Base-by-base conservation (phyloP, 306 rosid species). In the Trifolium fragiferum region DNA sequence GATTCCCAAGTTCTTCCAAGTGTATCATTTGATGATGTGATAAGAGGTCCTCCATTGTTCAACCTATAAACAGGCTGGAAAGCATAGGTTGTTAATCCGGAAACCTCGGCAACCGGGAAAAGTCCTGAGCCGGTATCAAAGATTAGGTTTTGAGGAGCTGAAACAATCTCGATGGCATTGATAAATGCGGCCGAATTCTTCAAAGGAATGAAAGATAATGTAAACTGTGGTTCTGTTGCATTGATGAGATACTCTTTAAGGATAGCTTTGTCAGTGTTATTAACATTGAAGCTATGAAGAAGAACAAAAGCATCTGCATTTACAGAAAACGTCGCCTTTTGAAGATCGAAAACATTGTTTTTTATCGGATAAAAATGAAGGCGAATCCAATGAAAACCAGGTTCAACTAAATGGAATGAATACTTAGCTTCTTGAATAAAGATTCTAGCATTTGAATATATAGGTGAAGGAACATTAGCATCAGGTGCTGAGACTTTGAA, bases 361-460 rank as follows among this genome's bases (percentile, higher is more conserved):
- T 83, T 80, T 0, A 89, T 30, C 0, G 94, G 94, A 38, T 25
- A 74, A 73, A 89, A 84, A 76, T 89, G 87, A 41, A 87, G 88
- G 4, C 94, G 81, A 13, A 89, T 1, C 94, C 94, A 89, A 71
- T 87, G 94, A 23, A 73, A 89, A 0, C 94, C 94, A 0, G 92
- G 85, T 3, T 87, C 75, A 10, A 66, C 40, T 77, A 89, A 68
- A 46, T 78, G 94, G 49, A 89, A 89, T 1, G 85, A 81, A 65
- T 83, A 89, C 18, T 58, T 70, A 13, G 95, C 92, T 10, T 84
- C 86, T 49, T 85, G 90, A 66, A 67, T 84, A 85, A 89, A 89
- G 32, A 89, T 80, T 79, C 99, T 90, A 0, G 96, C 90, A 11
- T 66, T 77, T 1, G 81, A 49, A 46, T 90, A 90, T 0, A 94